These are phyloP conservation scores for Yamadazyma atlantica DNA, from an alignment of 1,139 yeast species.

Conservation along the genomic window DNA sequence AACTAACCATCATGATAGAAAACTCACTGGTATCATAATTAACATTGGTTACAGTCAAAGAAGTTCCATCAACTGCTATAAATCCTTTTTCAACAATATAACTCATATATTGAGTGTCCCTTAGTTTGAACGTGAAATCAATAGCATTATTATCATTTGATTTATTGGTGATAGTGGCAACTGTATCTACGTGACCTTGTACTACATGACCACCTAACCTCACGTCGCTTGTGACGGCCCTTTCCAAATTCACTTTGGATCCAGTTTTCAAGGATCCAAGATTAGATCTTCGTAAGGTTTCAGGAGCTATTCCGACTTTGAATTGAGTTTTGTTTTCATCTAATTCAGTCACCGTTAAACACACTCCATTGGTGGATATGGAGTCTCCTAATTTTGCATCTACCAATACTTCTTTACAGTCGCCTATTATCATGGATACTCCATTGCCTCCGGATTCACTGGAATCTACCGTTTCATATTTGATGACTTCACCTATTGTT, in stretches of 20 bases:
- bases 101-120: slow-evolving; percentile 62
- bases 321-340: slow-evolving; percentile 48
- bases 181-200: slow-evolving; percentile 95
- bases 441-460: slow-evolving; percentile 75
- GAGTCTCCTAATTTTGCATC: slow-evolving; percentile 95
- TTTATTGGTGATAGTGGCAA: slow-evolving; percentile 61
- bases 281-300: slow-evolving; percentile 80
- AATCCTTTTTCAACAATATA: slow-evolving; percentile 94
- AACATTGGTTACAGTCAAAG: slow-evolving; percentile 85
- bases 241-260: slow-evolving; percentile 75
- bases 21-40: slow-evolving; percentile 58
- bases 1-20: slow-evolving; percentile 86
- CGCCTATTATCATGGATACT: slow-evolving; percentile 64
- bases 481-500: slow-evolving; percentile 64
- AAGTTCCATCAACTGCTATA: slow-evolving; percentile 88
- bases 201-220: slow-evolving; percentile 97
- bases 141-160: slow-evolving; percentile 76
- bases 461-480: slow-evolving; percentile 49
- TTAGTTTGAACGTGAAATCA: slow-evolving; percentile 68
- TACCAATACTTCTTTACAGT: slow-evolving; percentile 60
- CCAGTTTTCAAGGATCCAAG: slow-evolving; percentile 62
- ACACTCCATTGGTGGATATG: slow-evolving; percentile 85
- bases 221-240: slow-evolving; percentile 82
- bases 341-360: slow-evolving; percentile 92
- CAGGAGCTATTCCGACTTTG: slow-evolving; percentile 93